Evolutionary conservation across 495 filamentous ascomycete genomes (phyloP).

Genomic region (Annulohypoxylon stygium): DNA sequence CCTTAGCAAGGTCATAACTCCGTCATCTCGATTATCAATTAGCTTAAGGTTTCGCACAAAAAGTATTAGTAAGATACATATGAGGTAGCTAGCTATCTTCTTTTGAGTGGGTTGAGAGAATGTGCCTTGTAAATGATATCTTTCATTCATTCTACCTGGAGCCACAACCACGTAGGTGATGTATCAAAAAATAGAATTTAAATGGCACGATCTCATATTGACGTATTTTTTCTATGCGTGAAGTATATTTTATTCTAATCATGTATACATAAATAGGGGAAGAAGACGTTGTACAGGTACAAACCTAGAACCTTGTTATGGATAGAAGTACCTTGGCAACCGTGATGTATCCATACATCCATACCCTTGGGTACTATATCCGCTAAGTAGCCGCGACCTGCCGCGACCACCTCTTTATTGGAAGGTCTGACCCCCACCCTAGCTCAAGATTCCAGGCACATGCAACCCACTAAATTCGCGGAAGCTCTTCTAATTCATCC

Average conservation of each 20-base stretch:
- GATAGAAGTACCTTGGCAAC: too few relatives aligned
- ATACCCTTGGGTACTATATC: too few relatives aligned
- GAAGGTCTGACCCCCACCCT: conserved; percentile 8
- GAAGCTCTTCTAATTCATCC: conserved; percentile 26
- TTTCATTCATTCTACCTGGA: neutral
- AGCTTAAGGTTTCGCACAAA: conserved; percentile 24
- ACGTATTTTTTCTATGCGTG: neutral
- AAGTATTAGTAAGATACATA: neutral
- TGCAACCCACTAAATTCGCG: neutral
- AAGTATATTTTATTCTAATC: neutral
- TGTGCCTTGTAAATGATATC: neutral
- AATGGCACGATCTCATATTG: too few relatives aligned
- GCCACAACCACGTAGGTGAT: neutral
- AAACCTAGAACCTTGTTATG: neutral
- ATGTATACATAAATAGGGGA: neutral
- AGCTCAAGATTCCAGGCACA: conserved; percentile 7
- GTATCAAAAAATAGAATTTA: too few relatives aligned
- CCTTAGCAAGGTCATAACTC: conserved; percentile 7
- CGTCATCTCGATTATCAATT: conserved; percentile 33
- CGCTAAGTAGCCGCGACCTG: too few relatives aligned
- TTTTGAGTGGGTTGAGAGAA: neutral
- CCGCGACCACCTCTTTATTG: neutral
- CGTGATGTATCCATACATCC: too few relatives aligned
- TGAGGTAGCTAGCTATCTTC: neutral
- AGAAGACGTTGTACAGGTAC: neutral